Evolutionary conservation across 352 stramenopile genomes (phyloP), one percentile per base, ranked within the genome.

Genomic region (Hyphochytrium catenoides): DNA sequence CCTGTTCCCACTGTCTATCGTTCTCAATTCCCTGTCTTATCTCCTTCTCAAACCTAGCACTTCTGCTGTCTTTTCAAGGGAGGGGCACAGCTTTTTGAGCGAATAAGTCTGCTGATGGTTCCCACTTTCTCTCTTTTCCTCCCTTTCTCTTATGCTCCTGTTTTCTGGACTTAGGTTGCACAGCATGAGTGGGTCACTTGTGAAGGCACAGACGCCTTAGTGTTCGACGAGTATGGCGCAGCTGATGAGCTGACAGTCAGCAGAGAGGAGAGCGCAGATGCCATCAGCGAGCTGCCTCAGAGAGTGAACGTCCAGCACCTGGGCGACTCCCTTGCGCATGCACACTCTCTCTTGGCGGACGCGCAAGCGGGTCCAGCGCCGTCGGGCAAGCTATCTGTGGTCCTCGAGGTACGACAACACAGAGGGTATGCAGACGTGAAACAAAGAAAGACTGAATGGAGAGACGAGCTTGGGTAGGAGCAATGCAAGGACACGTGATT

Each of bases 161-260:
- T n/a, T n/a, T n/a, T n/a, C n/a, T n/a, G n/a, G n/a, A n/a, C n/a
- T n/a, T n/a, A n/a, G n/a, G n/a, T n/a, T n/a, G n/a, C n/a, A n/a
- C n/a, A n/a, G n/a, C 76, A 91, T 46, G 76, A 90, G 35, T 91
- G 76, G 76, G 70, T 76, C 36, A 90, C 76, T 6, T 77, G 85
- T n/a, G 76, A 91, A 52, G 76, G 76, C 11, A 83, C 68, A 15
- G 71, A 89, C 26, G 41, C 46, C 18, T 31, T 52, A 12, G 11
- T 36, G 5, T 12, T 11, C 20, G 44, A 14, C 5, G 9, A 14
- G 22, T 44, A 44, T 16, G 36, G 33, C 7, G 8, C 21, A 7
- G 8, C 36, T 35, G 20, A 15, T 36, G 7, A 7, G 20, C 12
- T 8, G n/a, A 68, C 71, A 8, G 56, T 82, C 21, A 47, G 54